phyloP scores from a whole-genome alignment of 2,329 filamentous ascomycete species.

The Verticillium dahliae region DNA sequence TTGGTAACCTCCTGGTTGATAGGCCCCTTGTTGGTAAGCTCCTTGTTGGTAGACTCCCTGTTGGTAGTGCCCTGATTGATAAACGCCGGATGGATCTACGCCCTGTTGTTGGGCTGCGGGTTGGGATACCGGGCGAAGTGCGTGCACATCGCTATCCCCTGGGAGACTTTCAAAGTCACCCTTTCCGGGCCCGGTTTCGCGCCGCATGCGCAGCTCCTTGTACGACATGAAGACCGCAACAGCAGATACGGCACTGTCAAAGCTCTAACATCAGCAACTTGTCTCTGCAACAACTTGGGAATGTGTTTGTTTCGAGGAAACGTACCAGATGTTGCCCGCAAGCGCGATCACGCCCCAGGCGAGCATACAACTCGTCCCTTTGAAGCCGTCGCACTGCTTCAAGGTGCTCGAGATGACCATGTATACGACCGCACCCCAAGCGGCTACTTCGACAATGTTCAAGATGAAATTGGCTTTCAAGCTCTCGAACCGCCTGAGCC shows the following conservation, averaged over 20 bases:
- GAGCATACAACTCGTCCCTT: neutral
- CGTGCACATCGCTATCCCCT: neutral
- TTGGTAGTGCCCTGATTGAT: no score
- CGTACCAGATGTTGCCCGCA: neutral
- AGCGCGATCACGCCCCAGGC: neutral
- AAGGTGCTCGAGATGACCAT: neutral
- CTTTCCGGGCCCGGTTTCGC: neutral
- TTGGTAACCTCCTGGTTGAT: neutral
- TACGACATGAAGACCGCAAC: neutral
- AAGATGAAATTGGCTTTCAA: conserved; percentile 32
- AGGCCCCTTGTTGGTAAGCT: no score
- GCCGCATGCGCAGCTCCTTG: neutral
- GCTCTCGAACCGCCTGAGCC: conserved; percentile 26
- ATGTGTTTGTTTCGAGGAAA: neutral
- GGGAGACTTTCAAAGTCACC: neutral
- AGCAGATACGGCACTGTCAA: neutral
- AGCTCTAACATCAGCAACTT: neutral
- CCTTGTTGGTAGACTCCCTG: no score
- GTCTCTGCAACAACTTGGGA: neutral
- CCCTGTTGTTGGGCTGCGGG: neutral
- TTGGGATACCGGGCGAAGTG: neutral
- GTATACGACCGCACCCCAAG: conserved; percentile 22
- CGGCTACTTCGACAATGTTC: conserved; percentile 31
- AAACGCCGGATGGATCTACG: no score
- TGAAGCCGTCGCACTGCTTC: neutral